Evolutionary conservation across 2,329 filamentous ascomycete genomes (phyloP).

Genomic region (Leptographium flavum): DNA sequence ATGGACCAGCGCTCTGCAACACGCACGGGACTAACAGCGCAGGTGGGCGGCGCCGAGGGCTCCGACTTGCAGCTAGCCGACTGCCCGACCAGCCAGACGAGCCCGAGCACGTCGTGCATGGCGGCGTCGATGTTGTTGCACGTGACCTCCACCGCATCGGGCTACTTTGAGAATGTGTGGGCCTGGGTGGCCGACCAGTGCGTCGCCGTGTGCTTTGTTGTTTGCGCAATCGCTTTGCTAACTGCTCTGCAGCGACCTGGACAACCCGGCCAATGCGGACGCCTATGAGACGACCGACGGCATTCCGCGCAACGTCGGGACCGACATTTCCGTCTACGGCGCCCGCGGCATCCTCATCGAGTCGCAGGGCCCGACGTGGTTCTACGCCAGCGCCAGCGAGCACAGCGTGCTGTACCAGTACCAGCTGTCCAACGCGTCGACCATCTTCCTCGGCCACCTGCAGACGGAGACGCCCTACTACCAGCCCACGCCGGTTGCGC

Average conservation of each 20-base stretch:
- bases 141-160: conserved; percentile 27
- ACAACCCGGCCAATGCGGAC: conserved; percentile 20
- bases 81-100: conserved; percentile 32
- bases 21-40: too few relatives aligned
- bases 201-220: not conserved
- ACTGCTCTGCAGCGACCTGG: conserved; percentile 1
- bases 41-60: conserved; percentile 48
- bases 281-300: conserved; percentile 25
- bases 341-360: conserved; percentile 26
- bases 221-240: not conserved
- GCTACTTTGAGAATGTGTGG: conserved; percentile 40
- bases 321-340: conserved; percentile 18
- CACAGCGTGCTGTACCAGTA: conserved; percentile 34
- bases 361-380: conserved; percentile 16
- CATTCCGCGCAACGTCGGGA: not conserved
- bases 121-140: conserved; percentile 41
- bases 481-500: conserved; percentile 41
- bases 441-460: conserved; percentile 31
- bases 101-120: conserved; percentile 34
- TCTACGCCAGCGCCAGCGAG: conserved; percentile 28
- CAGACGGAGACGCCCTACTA: conserved; percentile 30
- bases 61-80: conserved; percentile 47
- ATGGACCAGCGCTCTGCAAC: too few relatives aligned
- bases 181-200: conserved; percentile 55
- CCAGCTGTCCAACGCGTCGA: conserved; percentile 28